Evolutionary conservation across 371 early-diverging fungal species (phyloP), one percentile per base, ranked within the genome.

Genomic region (Coemansia sp.): DNA sequence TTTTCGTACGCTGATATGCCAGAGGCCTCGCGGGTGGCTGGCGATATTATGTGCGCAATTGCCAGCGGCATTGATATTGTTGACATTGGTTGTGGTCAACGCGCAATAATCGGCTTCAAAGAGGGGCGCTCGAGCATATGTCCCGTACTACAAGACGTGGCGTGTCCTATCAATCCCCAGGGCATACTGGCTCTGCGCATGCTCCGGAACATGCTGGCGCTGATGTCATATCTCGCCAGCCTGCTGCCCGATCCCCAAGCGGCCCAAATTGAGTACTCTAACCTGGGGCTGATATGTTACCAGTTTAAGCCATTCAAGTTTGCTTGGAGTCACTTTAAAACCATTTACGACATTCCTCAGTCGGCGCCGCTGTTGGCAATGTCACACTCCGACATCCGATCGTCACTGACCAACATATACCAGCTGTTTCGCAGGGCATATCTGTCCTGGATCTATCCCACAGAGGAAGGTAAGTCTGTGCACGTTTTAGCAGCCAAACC

Each of bases 61-160:
- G 72, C 60, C 4, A 55, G 68, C 50, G 77, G 77, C 5, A 37
- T 62, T 3, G 63, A 65, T 21, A 39, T 67, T 13, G 10, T 66
- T 3, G 63, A 65, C 26, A 77, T 77, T 53, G 77, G 77, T 2
- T 77, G 77, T 21, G 77, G 77, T 0, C 72, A 77, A 31, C 54
- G 68, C 22, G 57, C 77, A 1, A 77, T 77, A 6, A 58, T 64
- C 50, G 72, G 71, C 0, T 76, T 76, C 39, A 26, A 63, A 34
- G 52, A 65, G 0, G 77, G 77, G 1, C 61, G 72, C 18, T 47
- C 72, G 0, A 71, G 77, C 54, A 71, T 76, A 16, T 76, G 77
- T 22, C 77, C 77, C 8, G 64, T 57, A 8, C 71, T 76, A 4
- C 77, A 70, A 37, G 77, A 76, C 37, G 31, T 24, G 2, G 45